phyloP scores from a whole-genome alignment of 306 rosid genomes.

The Glycyrrhiza uralensis region DNA sequence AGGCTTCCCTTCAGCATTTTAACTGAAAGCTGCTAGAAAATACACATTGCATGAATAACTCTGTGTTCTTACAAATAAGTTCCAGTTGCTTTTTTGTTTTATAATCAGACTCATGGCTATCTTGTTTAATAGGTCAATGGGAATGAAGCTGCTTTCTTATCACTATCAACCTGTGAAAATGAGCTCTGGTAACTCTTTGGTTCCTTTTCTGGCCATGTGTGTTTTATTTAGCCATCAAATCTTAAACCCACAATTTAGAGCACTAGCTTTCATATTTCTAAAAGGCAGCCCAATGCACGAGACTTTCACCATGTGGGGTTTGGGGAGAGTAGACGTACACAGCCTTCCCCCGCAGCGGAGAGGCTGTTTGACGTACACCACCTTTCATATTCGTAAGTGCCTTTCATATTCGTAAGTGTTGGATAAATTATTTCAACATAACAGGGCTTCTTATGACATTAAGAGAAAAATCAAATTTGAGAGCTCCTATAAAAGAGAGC shows the following conservation, averaged over 20 bases:
- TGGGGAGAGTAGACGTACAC: no score
- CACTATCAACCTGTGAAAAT: conserved; percentile 56
- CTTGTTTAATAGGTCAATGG: conserved; percentile 64
- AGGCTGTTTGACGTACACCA: no score
- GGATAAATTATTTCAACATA: background rate
- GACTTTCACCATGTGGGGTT: no score
- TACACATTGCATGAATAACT: conserved; percentile 10
- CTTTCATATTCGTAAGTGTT: background rate
- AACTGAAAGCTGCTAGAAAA: background rate
- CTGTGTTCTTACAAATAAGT: background rate
- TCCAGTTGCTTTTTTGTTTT: conserved; percentile 17
- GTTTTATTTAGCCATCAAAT: conserved; percentile 18
- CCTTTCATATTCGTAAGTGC: no score
- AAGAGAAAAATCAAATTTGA: conserved; percentile 4
- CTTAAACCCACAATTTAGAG: background rate
- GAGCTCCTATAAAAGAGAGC: background rate
- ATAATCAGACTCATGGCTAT: conserved; percentile 6
- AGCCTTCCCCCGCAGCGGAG: no score
- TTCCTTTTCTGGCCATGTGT: conserved; percentile 14
- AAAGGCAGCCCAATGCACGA: no score
- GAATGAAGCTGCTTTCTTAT: conserved; percentile 62
- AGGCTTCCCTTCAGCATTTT: background rate
- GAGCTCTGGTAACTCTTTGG: conserved; percentile 56
- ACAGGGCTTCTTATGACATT: background rate
- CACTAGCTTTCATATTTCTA: background rate